These are phyloP conservation scores for Chlorella vulgaris DNA, from an alignment of 139 green algal species.

Conservation along the genomic window DNA sequence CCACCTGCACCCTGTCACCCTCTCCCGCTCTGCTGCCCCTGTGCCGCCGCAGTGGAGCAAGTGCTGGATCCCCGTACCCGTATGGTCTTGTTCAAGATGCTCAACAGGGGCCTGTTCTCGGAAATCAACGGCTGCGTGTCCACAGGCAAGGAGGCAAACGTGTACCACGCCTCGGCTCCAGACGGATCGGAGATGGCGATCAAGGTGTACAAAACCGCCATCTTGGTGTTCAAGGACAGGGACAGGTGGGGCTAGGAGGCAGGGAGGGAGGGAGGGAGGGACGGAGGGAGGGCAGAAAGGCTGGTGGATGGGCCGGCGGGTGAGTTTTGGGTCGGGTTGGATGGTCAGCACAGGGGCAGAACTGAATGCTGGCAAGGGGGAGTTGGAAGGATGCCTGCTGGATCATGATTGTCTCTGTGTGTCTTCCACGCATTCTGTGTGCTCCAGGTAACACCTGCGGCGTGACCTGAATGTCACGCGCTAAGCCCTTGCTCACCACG, in stretches of 20 bases:
- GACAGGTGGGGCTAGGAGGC: conserved; percentile 82
- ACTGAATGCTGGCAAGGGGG: too few relatives aligned
- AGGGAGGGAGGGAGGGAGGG: too few relatives aligned
- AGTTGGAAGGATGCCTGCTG: too few relatives aligned
- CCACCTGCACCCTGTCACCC: too few relatives aligned
- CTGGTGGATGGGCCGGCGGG: not conserved
- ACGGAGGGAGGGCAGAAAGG: too few relatives aligned
- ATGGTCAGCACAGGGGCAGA: too few relatives aligned
- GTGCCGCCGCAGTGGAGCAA: conserved; percentile 36
- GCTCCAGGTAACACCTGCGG: too few relatives aligned
- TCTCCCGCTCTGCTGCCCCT: not conserved
- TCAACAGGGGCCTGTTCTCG: conserved; percentile 82
- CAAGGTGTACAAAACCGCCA: conserved; percentile 99
- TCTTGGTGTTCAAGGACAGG: conserved; percentile 96
- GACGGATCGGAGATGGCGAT: conserved; percentile 84
- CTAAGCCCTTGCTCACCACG: too few relatives aligned
- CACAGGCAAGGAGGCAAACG: conserved; percentile 99
- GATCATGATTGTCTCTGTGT: too few relatives aligned
- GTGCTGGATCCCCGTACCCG: conserved; percentile 91
- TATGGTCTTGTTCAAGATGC: conserved; percentile 98
- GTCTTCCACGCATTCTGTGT: too few relatives aligned
- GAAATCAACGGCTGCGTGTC: conserved; percentile 95
- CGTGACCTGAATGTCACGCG: too few relatives aligned
- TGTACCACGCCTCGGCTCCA: conserved; percentile 84
- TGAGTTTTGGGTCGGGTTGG: not conserved